Percentiles rank a stretch among this genome's conserved stretches.
These are phyloP conservation scores for Phytophthora syringae DNA, from an alignment of 352 stramenopile species.

Conservation along the genomic window DNA sequence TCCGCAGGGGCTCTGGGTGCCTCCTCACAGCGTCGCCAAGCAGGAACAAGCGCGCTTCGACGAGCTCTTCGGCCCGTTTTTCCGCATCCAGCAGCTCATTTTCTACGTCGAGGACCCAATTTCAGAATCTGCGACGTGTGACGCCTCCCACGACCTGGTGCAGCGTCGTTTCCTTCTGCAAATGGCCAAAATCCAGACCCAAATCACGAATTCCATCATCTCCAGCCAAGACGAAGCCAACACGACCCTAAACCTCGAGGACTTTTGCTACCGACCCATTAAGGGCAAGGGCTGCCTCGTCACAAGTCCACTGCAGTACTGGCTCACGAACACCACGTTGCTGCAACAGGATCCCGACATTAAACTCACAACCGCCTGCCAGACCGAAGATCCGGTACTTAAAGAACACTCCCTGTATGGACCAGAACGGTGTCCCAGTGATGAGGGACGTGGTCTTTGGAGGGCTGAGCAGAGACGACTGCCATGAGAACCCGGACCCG, in stretches of 20 bases:
- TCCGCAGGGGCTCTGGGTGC: conserved; percentile 85
- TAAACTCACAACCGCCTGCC: conserved; percentile 88
- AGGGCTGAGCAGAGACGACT: conserved; percentile 62
- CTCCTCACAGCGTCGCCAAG: conserved; percentile 62
- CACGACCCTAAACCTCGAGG: conserved; percentile 55
- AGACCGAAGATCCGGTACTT: conserved; percentile 69
- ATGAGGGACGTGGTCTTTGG: conserved; percentile 92
- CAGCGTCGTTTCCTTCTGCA: conserved; percentile 61
- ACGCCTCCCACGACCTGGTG: conserved; percentile 59
- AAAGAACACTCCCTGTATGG: conserved; percentile 81
- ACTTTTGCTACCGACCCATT: conserved; percentile 85
- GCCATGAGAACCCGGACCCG: conserved; percentile 82
- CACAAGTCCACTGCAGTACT: conserved; percentile 87
- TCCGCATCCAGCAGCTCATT: conserved; percentile 88
- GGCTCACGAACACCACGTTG: conserved; percentile 62
- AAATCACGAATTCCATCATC: conserved; percentile 50
- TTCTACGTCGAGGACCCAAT: conserved; percentile 63
- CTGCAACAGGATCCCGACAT: conserved; percentile 75
- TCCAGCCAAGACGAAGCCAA: conserved; percentile 30
- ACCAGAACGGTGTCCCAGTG: conserved; percentile 90
- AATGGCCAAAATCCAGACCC: conserved; percentile 68
- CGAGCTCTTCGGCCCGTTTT: conserved; percentile 85
- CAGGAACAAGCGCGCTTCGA: conserved; percentile 79
- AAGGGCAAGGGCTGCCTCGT: conserved; percentile 81
- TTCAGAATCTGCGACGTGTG: conserved; percentile 21